phyloP scores from a whole-genome alignment of 257 asterid species.

The Dorcoceras hygrometricum region DNA sequence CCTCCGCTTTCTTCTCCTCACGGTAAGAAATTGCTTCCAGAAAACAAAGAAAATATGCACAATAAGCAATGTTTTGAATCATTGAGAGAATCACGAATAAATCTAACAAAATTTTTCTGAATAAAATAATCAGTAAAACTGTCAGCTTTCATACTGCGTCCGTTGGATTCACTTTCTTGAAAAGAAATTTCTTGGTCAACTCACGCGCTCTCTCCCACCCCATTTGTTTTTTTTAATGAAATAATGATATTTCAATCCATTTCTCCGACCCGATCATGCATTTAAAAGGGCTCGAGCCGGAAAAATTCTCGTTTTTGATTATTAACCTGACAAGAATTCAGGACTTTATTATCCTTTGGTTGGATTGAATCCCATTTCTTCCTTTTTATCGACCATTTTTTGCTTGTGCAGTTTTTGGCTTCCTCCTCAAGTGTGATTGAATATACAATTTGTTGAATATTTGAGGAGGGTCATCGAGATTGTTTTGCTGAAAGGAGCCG shows the following conservation, averaged over 20 bases:
- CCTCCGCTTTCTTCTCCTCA: slow-evolving; percentile 6
- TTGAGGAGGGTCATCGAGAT: slow-evolving; percentile 30
- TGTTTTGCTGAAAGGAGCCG: slow-evolving; percentile 20
- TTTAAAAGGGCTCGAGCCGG: slow-evolving; percentile 20
- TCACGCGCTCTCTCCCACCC: slow-evolving; percentile 33
- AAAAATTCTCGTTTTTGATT: slow-evolving; percentile 15
- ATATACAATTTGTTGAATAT: slow-evolving; percentile 18
- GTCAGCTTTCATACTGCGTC: slow-evolving; percentile 27
- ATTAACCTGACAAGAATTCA: slow-evolving; percentile 33
- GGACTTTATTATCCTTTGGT: slow-evolving; percentile 5
- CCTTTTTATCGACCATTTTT: slow-evolving; percentile 17
- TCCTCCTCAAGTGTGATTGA: slow-evolving; percentile 10
- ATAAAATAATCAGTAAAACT: slow-evolving; percentile 10
- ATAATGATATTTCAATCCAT: slow-evolving; percentile 24
- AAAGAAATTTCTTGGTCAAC: slow-evolving; percentile 35
- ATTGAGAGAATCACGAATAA: no score
- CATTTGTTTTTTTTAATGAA: slow-evolving; percentile 24
- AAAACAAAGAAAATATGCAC: slow-evolving; percentile 11
- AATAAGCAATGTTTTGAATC: slow-evolving; percentile 9
- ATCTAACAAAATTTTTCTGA: slow-evolving; percentile 14
- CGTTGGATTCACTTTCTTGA: slow-evolving; percentile 16
- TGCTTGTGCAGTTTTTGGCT: slow-evolving; percentile 7
- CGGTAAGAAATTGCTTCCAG: background rate
- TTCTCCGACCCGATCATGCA: slow-evolving; percentile 38
- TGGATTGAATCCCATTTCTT: slow-evolving; percentile 23